Evolutionary conservation across 805 yeast species (phyloP).

Genomic region (Scheffersomyces spartinae): DNA sequence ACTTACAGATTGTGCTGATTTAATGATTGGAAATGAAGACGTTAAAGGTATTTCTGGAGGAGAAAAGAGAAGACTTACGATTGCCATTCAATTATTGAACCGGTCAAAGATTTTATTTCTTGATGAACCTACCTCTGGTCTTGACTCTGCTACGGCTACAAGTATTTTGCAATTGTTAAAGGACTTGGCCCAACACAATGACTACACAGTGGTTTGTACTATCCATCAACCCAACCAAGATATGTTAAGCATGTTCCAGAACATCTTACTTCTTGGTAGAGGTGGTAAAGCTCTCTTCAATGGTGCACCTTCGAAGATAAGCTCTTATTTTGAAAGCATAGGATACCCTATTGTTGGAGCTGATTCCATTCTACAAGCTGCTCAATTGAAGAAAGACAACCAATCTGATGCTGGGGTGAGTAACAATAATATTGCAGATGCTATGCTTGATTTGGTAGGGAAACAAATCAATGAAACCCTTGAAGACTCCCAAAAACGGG

Average conservation of each 20-base stretch:
- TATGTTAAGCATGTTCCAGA: conserved; percentile 53
- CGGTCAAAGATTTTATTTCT: conserved; percentile 28
- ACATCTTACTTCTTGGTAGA: conserved; percentile 59
- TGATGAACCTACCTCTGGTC: conserved; percentile 36
- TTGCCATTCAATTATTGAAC: conserved; percentile 29
- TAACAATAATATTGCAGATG: conserved; percentile 23
- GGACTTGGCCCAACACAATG: conserved; percentile 44
- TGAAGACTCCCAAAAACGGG: conserved; percentile 10
- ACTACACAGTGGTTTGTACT: conserved; percentile 61
- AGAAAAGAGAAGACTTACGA: conserved; percentile 32
- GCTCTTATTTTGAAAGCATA: conserved; percentile 32
- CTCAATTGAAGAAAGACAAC: too few species aligned
- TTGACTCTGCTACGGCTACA: conserved; percentile 51
- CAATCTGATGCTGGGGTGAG: conserved; percentile 6
- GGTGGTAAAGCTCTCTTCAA: conserved; percentile 64
- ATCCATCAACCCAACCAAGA: conserved; percentile 78
- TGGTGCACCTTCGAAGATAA: conserved; percentile 39
- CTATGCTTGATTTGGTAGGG: conserved; percentile 24
- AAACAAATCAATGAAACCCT: conserved; percentile 14
- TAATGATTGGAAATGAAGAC: conserved; percentile 10
- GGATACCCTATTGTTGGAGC: conserved; percentile 26
- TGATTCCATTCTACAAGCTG: conserved; percentile 15
- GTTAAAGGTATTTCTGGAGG: conserved; percentile 20
- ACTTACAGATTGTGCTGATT: conserved; percentile 32
- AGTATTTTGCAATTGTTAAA: conserved; percentile 53